A percentile compares a stretch with the other conserved stretches of the same genome.
Evolutionary conservation across 2,329 filamentous ascomycete genomes (phyloP).

Genomic region (Fusarium nematophilum): DNA sequence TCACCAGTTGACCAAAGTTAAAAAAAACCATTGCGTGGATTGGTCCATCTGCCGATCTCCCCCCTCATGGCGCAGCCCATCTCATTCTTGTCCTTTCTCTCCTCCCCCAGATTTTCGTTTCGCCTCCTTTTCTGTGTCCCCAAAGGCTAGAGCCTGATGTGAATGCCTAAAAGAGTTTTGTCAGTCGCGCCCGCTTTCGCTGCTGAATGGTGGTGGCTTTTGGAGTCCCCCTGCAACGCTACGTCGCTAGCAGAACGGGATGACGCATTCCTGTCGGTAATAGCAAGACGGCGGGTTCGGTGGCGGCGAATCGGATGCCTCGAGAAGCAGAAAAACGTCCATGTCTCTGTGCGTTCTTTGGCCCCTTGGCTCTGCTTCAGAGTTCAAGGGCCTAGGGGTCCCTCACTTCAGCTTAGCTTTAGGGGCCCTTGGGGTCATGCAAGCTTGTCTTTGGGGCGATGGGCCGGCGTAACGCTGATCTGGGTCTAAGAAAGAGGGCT

Average conservation of each 20-base stretch:
- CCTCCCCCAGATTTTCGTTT: conserved; percentile 32
- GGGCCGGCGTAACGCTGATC: conserved; percentile 10
- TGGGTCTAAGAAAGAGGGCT: too few species aligned
- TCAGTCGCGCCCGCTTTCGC: background rate
- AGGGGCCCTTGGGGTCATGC: conserved; percentile 19
- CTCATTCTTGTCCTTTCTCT: too few species aligned
- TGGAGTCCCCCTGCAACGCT: conserved; percentile 15
- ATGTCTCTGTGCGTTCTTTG: background rate
- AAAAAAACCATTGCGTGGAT: background rate
- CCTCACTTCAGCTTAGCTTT: too few species aligned
- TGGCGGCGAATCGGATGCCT: conserved; percentile 37
- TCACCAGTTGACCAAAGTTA: background rate
- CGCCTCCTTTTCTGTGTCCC: too few species aligned
- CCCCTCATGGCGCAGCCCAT: background rate
- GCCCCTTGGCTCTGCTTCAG: conserved; percentile 3
- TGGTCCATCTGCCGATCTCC: conserved; percentile 15
- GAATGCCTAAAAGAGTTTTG: conserved; percentile 6
- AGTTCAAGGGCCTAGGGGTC: too few species aligned
- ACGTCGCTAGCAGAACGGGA: conserved; percentile 39
- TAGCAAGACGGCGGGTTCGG: conserved; percentile 19
- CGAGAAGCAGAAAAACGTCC: conserved; percentile 6
- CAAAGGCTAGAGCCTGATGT: background rate
- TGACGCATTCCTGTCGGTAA: conserved; percentile 46
- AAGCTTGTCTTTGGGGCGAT: background rate
- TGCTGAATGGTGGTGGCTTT: background rate